Evolutionary conservation across 768 basidiomycete genomes (phyloP).

Genomic region (Boletus subcaerulescens): DNA sequence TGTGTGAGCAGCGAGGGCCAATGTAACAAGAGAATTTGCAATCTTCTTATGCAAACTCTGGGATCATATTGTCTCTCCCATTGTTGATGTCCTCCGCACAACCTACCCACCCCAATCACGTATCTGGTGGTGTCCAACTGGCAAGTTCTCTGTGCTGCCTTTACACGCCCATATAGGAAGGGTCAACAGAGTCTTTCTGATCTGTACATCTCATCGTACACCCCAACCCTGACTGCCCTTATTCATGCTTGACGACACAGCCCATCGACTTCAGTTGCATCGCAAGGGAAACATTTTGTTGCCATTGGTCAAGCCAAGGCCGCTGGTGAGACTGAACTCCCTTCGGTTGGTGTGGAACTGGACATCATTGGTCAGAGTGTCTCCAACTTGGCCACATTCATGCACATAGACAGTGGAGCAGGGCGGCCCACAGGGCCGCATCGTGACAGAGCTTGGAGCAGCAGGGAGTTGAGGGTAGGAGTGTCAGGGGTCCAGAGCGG

Average conservation of each 20-base stretch:
- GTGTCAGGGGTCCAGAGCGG: no score
- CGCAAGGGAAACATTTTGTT: background rate
- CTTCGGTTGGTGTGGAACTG: background rate
- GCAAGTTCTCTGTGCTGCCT: slow-evolving; percentile 9
- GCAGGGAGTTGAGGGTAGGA: no score
- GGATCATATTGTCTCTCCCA: slow-evolving; percentile 11
- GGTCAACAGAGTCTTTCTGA: slow-evolving; percentile 6
- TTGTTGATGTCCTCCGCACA: background rate
- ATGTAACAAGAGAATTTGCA: background rate
- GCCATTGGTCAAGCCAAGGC: slow-evolving; percentile 3
- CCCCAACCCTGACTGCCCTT: slow-evolving; percentile 11
- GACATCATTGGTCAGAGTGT: background rate
- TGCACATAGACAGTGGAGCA: background rate
- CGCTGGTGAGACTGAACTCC: background rate
- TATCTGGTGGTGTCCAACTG: slow-evolving; percentile 13
- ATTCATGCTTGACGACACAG: background rate
- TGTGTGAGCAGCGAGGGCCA: background rate
- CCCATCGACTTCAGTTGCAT: background rate
- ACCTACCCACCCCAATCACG: background rate
- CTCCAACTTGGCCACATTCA: background rate
- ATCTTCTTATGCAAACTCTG: slow-evolving; percentile 12
- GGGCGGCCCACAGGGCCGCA: no score
- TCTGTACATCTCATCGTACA: slow-evolving; percentile 17
- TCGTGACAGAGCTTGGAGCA: no score
- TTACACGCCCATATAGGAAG: slow-evolving; percentile 15